Evolutionary conservation across 441 rosid species (phyloP).

Genomic region (California macrophylla): DNA sequence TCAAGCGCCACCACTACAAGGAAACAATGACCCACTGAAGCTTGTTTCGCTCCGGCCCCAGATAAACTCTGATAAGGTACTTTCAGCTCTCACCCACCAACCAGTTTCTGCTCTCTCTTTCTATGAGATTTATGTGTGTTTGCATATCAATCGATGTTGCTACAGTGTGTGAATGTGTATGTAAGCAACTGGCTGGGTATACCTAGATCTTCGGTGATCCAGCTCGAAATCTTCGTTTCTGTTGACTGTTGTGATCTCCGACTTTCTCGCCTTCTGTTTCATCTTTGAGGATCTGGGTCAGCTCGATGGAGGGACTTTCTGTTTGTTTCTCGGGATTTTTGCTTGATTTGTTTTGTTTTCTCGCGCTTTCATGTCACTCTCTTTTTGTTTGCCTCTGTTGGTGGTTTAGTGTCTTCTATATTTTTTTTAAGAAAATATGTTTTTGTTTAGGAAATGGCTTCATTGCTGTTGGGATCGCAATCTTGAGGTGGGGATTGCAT

Average conservation of each 20-base stretch:
- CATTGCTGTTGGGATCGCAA: conserved; percentile 13
- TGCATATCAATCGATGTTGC: neutral
- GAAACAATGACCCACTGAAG: conserved; percentile 29
- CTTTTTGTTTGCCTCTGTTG: neutral
- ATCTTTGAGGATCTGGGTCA: neutral
- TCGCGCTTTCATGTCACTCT: neutral
- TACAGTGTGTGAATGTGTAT: neutral
- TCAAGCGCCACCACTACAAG: conserved; percentile 26
- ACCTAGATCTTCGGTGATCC: conserved; percentile 34
- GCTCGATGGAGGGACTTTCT: neutral
- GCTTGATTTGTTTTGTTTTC: neutral
- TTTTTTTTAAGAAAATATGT: neutral
- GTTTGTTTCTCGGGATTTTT: neutral
- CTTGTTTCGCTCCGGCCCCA: conserved; percentile 27
- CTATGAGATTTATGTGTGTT: neutral
- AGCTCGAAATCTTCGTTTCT: conserved; percentile 11
- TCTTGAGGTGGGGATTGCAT: conserved; percentile 12
- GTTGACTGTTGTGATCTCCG: conserved; percentile 6
- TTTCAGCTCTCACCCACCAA: neutral
- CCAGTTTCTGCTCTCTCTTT: neutral
- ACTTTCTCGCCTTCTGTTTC: neutral
- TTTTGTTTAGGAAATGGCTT: neutral
- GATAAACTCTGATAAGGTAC: conserved; percentile 47
- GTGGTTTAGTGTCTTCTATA: neutral
- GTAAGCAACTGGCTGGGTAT: neutral